Evolutionary conservation across 768 basidiomycete genomes (phyloP).

Genomic region (Amanita subjunquillea): DNA sequence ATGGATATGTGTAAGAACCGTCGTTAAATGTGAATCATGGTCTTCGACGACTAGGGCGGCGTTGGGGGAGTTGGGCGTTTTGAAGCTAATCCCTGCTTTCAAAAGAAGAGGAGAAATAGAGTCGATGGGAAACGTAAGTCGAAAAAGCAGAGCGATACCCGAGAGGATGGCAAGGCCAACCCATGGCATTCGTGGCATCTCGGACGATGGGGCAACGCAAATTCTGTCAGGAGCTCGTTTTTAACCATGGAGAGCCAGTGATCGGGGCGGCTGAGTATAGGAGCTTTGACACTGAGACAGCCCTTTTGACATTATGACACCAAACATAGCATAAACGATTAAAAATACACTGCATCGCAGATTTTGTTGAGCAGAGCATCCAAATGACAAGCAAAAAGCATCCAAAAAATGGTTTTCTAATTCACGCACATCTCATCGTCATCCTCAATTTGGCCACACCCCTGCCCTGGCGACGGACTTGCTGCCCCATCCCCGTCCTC

Average conservation of each 20-base stretch:
- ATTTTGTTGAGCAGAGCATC: not conserved
- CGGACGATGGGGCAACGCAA: not conserved
- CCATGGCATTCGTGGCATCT: not conserved
- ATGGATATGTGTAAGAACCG: slow-evolving; percentile 17
- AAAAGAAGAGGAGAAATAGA: not conserved
- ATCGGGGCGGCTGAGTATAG: not conserved
- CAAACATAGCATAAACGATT: not conserved
- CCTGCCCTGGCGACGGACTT: not conserved
- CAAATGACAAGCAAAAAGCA: not conserved
- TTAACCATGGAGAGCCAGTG: not conserved
- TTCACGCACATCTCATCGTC: slow-evolving; percentile 24
- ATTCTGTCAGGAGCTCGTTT: not conserved
- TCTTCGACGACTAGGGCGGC: not conserved
- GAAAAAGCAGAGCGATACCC: not conserved
- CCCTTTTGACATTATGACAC: not conserved
- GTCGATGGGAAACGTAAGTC: not conserved
- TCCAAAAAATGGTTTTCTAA: slow-evolving; percentile 4
- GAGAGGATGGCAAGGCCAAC: not conserved
- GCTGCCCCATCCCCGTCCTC: slow-evolving; percentile 13
- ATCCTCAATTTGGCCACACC: slow-evolving; percentile 9
- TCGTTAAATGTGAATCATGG: not conserved
- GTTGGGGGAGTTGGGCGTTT: not conserved
- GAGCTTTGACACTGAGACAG: not conserved
- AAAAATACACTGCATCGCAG: not conserved
- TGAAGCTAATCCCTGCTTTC: not conserved